Conservation (phyloP, 352 stramenopile genomes). For the Phytophthora sansomeana region DNA sequence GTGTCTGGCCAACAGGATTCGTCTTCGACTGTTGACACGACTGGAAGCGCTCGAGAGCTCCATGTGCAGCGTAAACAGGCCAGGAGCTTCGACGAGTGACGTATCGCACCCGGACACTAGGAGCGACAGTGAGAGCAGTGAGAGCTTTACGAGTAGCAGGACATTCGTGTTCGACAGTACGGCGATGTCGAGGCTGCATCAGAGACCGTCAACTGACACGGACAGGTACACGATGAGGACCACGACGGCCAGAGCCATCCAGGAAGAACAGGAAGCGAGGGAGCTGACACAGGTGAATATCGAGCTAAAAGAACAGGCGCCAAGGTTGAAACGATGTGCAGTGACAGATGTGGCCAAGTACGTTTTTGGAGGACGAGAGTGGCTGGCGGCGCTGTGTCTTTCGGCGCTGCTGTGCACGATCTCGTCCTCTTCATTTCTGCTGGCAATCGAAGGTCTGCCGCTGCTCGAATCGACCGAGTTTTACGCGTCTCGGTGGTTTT, state of each 20-base stretch:
- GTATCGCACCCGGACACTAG: constrained; percentile 14
- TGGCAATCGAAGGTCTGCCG: constrained; percentile 39
- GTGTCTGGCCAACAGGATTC: constrained; percentile 76
- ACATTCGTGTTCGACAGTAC: constrained; percentile 30
- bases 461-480: constrained; percentile 56
- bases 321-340: constrained; percentile 34
- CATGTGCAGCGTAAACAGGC: background rate
- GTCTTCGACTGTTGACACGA: constrained; percentile 49
- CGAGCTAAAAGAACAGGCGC: constrained; percentile 35
- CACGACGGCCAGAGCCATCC: constrained; percentile 26
- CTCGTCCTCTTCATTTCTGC: constrained; percentile 45
- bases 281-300: constrained; percentile 38
- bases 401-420: constrained; percentile 41
- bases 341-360: constrained; percentile 34
- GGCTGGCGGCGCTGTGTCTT: constrained; percentile 51
- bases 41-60: constrained; percentile 40
- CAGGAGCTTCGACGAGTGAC: constrained; percentile 10
- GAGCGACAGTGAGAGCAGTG: constrained; percentile 30
- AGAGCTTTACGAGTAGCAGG: constrained; percentile 25
- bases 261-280: constrained; percentile 37
- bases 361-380: constrained; percentile 46
- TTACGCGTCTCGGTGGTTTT: constrained; percentile 57
- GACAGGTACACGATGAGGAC: constrained; percentile 10
- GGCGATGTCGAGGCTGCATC: constrained; percentile 18
- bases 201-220: constrained; percentile 20